Conservation (phyloP, 139 green algal genomes). For the Chlamydomonas urium region DNA sequence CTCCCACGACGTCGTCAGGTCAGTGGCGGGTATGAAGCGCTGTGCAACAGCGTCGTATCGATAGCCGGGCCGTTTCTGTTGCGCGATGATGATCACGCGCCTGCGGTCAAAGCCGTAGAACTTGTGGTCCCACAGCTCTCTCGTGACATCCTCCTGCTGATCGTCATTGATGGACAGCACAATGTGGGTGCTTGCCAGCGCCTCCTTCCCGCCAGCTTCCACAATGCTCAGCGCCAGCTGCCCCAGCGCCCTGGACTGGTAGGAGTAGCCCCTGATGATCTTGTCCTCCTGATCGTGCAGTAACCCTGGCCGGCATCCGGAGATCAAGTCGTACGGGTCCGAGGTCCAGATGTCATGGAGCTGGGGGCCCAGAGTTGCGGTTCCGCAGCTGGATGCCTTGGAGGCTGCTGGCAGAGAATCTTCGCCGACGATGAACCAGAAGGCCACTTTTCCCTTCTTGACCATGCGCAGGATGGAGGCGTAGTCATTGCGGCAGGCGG, state of each 20-base stretch:
- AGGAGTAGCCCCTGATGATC: background rate
- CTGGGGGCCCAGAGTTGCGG: too few species aligned
- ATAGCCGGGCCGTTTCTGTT: slow-evolving; percentile 27
- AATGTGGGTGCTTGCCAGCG: too few species aligned
- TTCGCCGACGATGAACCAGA: too few species aligned
- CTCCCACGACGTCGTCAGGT: background rate
- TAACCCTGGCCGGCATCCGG: background rate
- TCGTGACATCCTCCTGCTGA: background rate
- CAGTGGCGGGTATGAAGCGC: slow-evolving; percentile 5
- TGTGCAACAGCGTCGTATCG: slow-evolving; percentile 15
- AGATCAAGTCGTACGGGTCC: background rate
- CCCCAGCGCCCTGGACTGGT: background rate
- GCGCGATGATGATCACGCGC: slow-evolving; percentile 21
- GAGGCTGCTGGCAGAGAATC: too few species aligned
- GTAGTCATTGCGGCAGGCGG: too few species aligned
- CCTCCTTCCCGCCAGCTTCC: background rate
- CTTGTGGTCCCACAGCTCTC: slow-evolving; percentile 6
- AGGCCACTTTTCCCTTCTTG: too few species aligned
- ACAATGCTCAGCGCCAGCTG: background rate
- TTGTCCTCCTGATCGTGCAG: background rate
- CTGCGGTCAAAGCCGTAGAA: slow-evolving; percentile 17
- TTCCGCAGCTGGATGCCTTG: too few species aligned
- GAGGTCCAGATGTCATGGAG: slow-evolving; percentile 5
- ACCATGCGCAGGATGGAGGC: too few species aligned
- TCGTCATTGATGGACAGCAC: background rate